Evolutionary conservation across 2,329 filamentous ascomycete species (phyloP).

Genomic region (Scleromitrula shiraiana): DNA sequence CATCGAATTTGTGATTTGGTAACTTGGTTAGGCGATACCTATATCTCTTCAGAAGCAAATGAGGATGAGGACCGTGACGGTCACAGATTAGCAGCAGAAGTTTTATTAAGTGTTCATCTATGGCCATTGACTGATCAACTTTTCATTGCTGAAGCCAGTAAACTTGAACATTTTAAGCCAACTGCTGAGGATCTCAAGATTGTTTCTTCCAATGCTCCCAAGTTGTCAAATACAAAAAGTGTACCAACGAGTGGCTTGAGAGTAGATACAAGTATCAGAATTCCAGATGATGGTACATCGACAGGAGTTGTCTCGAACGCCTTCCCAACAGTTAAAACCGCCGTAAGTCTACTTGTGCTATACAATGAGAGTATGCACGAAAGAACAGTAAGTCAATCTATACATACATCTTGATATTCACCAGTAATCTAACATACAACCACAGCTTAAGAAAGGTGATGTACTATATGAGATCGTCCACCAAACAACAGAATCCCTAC

Average conservation of each 20-base stretch:
- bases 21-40: constrained; percentile 27
- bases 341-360: constrained; percentile 50
- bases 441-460: constrained; percentile 34
- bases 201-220: not conserved
- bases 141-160: constrained; percentile 26
- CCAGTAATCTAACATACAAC: constrained; percentile 15
- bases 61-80: constrained; percentile 23
- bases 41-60: constrained; percentile 20
- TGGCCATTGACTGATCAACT: constrained; percentile 27
- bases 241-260: not conserved
- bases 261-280: constrained; percentile 23
- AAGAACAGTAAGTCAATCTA: constrained; percentile 22
- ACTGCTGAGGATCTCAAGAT: constrained; percentile 22
- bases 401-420: not conserved
- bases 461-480: constrained; percentile 77
- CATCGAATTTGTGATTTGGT: constrained; percentile 23
- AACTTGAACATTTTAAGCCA: constrained; percentile 27
- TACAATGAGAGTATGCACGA: constrained; percentile 41
- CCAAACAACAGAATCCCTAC: constrained; percentile 77
- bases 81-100: constrained; percentile 20
- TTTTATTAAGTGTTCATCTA: constrained; percentile 24
- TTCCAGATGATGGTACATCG: constrained; percentile 46
- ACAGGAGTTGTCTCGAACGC: constrained; percentile 49
- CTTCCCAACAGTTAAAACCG: constrained; percentile 49
- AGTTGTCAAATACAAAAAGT: not conserved